Evolutionary conservation across 2,329 filamentous ascomycete genomes (phyloP), one percentile per base, ranked within the genome.

Genomic region (Stagonosporopsis cucurbitacearum): DNA sequence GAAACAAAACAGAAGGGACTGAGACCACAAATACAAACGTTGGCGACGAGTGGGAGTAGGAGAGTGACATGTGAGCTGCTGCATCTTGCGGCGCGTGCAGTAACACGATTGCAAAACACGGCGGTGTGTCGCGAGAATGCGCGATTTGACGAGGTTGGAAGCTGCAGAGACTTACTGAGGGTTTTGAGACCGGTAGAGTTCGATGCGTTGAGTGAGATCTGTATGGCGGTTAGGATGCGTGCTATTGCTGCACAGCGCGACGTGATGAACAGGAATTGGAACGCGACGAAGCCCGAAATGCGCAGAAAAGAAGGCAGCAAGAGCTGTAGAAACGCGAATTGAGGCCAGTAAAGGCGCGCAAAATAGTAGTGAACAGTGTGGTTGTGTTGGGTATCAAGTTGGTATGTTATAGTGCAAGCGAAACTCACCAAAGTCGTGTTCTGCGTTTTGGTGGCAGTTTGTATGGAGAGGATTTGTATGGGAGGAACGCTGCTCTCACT

Each of bases 81-180:
- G 54, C 44, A 48, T 41, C 39, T 55, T 60, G 62, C 54, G 47
- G 48, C 62, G 64, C 64, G 72, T 61, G 64, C 57, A 51, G 60
- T 54, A 58, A 64, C 59, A 55, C 60, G 69, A 66, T 66, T 58
- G 68, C 69, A 71, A 72, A 73, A 70, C 67, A 71, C 66, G 62
- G 71, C 51, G 50, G 59, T 37, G 58, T 42, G 54, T 64, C 61
- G 65, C 64, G 61, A 61, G 51, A 52, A 63, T 64, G 69, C 66
- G 66, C 65, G 65, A 69, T 65, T 65, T 62, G 50, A 59, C 56
- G 45, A 58, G 43, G 52, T 60, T 44, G 51, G 60, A 65, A 67
- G 57, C 56, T 58, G 60, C 51, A 52, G 54, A 58, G 52, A 75
- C 73, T 70, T 59, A 72, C 71, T 59, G 63, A 63, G 62, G 62